These are phyloP conservation scores for Kwoniella sp. DNA, from an alignment of 768 basidiomycete species.

Conservation along the genomic window DNA sequence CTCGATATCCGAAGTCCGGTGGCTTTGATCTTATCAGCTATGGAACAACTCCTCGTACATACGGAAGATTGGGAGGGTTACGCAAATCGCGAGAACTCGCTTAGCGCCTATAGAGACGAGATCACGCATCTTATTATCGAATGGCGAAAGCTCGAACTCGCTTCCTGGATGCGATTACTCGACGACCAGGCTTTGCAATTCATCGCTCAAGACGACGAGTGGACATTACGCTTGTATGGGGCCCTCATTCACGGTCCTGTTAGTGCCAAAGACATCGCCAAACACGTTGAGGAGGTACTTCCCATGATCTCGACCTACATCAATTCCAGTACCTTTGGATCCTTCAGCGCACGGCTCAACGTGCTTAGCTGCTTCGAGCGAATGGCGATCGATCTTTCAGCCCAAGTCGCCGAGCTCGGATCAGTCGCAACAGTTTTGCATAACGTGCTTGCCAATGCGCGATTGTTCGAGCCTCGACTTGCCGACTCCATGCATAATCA, in stretches of 20 bases:
- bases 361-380: constrained; percentile 70
- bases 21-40: constrained; percentile 74
- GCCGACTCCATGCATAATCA: constrained; percentile 62
- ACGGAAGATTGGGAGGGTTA: constrained; percentile 96
- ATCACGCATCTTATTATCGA: constrained; percentile 74
- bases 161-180: constrained; percentile 80
- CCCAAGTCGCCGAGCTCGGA: constrained; percentile 53
- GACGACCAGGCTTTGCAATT: constrained; percentile 65
- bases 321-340: constrained; percentile 74
- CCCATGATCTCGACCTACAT: constrained; percentile 82
- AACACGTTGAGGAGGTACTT: constrained; percentile 69
- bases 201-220: constrained; percentile 62
- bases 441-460: constrained; percentile 66
- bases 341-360: constrained; percentile 69
- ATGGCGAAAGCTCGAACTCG: constrained; percentile 87
- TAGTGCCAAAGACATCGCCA: constrained; percentile 48
- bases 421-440: constrained; percentile 66
- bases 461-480: constrained; percentile 64
- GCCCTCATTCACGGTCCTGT: constrained; percentile 66
- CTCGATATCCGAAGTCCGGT: constrained; percentile 70
- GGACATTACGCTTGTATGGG: constrained; percentile 93
- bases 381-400: constrained; percentile 59
- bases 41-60: constrained; percentile 82
- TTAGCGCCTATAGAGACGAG: constrained; percentile 67
- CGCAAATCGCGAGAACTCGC: constrained; percentile 84